These are phyloP conservation scores for Phytophthora sojae DNA, from an alignment of 352 stramenopile species.

Conservation along the genomic window DNA sequence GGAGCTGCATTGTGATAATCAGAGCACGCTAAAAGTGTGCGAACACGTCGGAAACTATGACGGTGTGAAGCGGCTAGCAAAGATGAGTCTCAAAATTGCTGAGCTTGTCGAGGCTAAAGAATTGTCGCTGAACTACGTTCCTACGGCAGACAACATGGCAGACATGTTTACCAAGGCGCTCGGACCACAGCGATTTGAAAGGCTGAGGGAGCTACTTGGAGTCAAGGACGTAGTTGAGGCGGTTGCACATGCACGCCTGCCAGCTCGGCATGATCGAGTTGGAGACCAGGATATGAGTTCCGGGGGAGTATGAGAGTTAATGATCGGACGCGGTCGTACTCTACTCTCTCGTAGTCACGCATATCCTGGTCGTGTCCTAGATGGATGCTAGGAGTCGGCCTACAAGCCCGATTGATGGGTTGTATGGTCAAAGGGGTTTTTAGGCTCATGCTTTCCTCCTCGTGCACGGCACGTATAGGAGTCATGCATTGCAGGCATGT, in stretches of 20 bases:
- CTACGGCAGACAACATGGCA: neutral
- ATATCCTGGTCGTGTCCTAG: neutral
- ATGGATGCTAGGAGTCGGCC: neutral
- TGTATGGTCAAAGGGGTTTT: neutral
- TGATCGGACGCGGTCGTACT: neutral
- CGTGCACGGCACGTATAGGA: neutral
- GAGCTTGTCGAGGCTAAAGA: neutral
- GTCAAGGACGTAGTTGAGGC: neutral
- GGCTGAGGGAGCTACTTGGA: neutral
- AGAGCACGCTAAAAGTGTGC: neutral
- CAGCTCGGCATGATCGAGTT: neutral
- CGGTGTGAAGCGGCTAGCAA: neutral
- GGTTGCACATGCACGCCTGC: neutral
- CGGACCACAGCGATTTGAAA: neutral
- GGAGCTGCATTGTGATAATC: neutral
- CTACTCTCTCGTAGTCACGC: neutral
- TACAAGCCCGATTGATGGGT: neutral
- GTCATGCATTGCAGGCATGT: neutral
- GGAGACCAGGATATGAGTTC: neutral
- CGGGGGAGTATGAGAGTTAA: neutral
- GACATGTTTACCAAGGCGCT: neutral
- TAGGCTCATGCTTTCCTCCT: neutral
- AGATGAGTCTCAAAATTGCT: neutral
- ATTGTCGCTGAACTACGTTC: neutral
- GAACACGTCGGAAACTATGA: neutral